Evolutionary conservation across 805 yeast species (phyloP), one percentile per base, ranked within the genome.

Genomic region (Schwanniomyces sp.): DNA sequence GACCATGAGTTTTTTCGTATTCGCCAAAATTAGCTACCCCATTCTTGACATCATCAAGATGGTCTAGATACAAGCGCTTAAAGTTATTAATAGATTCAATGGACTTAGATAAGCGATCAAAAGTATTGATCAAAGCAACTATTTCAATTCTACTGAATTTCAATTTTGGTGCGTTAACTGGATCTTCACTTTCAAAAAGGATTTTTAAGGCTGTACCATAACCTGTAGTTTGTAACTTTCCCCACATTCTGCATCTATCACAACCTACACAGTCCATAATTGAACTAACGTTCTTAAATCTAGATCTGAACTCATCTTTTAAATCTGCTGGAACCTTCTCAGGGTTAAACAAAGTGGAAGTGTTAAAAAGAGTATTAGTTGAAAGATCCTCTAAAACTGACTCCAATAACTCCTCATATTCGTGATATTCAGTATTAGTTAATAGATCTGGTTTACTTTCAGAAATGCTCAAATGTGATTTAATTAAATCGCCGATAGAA

Each of bases 251-350:
- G 67, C 99, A 94, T 62, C 97, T 79, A 64, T 94, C 99, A 73
- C 99, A 94, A 34, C 96, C 97, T 36, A 94, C 98, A 72, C 99
- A 94, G 66, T 92, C 97, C 97, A 94, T 94, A 39, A 94, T 82
- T 43, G 88, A 85, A 17, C 96, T 85, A 21, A 94, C 95, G 63
- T 94, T 94, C 61, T 83, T 85, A 66, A 94, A 95, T 44, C 96
- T 85, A 34, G 79, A 68, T 51, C 92, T 80, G 71, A 94, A 91
- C 58, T 94, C 98, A 52, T 85, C 85, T 59, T 94, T 94, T 48
- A 92, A 76, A 2, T 66, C 69, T 17, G 71, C 69, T 32, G 78
- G 75, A 37, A 76, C 79, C 1, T 73, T 64, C 11, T 63, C 57
- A 12, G 77, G 74, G 52, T 75, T 72, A 52, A 78, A 78, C 52